Evolutionary conservation across 140 eudicot species (phyloP).

Genomic region (Erigeron philadelphicus): DNA sequence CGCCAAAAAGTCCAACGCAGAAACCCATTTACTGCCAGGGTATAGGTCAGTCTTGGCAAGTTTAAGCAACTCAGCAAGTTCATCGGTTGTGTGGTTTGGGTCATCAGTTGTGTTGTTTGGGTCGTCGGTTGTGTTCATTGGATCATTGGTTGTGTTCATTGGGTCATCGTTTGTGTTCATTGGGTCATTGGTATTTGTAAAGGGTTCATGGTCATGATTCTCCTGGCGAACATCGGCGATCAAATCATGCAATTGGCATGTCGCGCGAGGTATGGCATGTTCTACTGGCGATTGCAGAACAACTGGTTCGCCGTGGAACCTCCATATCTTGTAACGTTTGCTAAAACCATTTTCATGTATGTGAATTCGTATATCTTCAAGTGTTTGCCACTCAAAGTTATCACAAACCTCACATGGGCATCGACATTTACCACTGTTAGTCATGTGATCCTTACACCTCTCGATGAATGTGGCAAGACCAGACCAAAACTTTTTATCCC

Average conservation of each 20-base stretch:
- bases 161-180: neutral
- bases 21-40: neutral
- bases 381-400: neutral
- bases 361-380: neutral
- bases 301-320: neutral
- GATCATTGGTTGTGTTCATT: neutral
- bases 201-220: neutral
- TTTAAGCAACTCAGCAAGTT: neutral
- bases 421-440: neutral
- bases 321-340: neutral
- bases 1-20: neutral
- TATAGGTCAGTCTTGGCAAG: neutral
- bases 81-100: neutral
- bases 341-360: neutral
- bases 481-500: neutral
- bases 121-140: neutral
- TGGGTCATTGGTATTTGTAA: neutral
- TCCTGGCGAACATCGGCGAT: neutral
- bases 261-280: neutral
- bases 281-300: neutral
- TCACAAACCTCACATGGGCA: neutral
- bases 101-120: neutral
- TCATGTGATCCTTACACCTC: neutral
- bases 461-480: neutral
- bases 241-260: neutral